phyloP scores from a whole-genome alignment of 306 rosid species.

The Adenanthera pavonina region DNA sequence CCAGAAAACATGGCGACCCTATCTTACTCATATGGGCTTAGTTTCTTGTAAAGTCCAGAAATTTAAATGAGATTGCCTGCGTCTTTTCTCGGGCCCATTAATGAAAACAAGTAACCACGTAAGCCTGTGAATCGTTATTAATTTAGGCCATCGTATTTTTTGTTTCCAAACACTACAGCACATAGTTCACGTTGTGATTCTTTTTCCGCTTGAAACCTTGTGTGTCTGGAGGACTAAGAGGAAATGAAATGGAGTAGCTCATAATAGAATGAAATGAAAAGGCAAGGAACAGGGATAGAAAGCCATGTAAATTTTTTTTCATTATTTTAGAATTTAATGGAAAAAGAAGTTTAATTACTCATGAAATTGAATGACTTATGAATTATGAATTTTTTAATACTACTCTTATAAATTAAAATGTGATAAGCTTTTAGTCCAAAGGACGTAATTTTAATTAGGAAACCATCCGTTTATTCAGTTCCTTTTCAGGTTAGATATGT shows the following conservation, averaged over 20 bases:
- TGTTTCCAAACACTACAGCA: too few species aligned
- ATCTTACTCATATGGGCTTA: not conserved
- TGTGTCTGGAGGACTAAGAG: too few species aligned
- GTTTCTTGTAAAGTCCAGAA: not conserved
- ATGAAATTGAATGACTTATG: not conserved
- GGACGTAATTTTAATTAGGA: too few species aligned
- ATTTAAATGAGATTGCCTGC: not conserved
- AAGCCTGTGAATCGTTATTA: too few species aligned
- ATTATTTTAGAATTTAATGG: not conserved
- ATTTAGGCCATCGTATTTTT: too few species aligned
- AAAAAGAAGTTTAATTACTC: not conserved
- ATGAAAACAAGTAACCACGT: too few species aligned
- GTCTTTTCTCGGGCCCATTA: too few species aligned
- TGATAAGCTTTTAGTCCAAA: not conserved
- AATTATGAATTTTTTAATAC: not conserved
- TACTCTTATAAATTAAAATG: not conserved
- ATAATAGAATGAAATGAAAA: not conserved
- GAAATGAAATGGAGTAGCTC: not conserved
- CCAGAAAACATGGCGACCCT: not conserved
- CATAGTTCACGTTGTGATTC: too few species aligned
- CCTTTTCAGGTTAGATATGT: too few species aligned
- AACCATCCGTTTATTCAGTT: too few species aligned
- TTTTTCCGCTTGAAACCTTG: too few species aligned
- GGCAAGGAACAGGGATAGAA: not conserved
- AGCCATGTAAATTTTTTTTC: not conserved